Evolutionary conservation across 768 basidiomycete genomes (phyloP), one percentile per base, ranked within the genome.

Genomic region (Brasilioporus rufonigricans): DNA sequence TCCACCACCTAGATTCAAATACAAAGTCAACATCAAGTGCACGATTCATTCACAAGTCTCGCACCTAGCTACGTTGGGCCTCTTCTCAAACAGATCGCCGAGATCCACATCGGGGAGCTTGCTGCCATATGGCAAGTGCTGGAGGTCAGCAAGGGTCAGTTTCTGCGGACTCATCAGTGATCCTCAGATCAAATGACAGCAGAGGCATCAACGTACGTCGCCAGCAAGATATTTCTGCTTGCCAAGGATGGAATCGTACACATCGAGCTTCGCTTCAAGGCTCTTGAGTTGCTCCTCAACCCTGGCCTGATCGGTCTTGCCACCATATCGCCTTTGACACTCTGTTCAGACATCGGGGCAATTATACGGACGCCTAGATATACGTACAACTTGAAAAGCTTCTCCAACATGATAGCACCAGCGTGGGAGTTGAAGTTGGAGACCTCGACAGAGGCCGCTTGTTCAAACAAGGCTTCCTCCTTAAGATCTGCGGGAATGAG

Each of bases 141-240:
- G 78, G 12, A 86, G 71, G 62, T 86, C 85, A 4, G 80, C 82
- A 1, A 85, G 70, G 8, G 81, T 83, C 49, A 86, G 21, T 27
- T 67, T 61, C 73, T 78, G 54, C n/a, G 21, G 43, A 23, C 3
- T 10, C 24, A 36, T 65, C 31, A 61, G 55, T 24, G 8, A 45
- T 36, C 29, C 2, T 2, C 14, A 32, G 13, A 38, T 29, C 26
- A 31, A 44, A 23, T 2, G 0, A 1, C 0, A 8, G 12, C 26
- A 29, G 14, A 0, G 49, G 13, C 18, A 24, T 48, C 41, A 21
- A 71, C 77, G 43, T 50, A 81, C 84, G 53, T 85, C 69, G 2
- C 85, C 85, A 49, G 78, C 83, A 13, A 84, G 61, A 57, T 84
- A 86, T 49, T 73, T 75, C 38, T 80, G 77, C 63, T 81, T 84